phyloP scores from a whole-genome alignment of 148 eudicot genomes.

The Fallopia convolvulus region DNA sequence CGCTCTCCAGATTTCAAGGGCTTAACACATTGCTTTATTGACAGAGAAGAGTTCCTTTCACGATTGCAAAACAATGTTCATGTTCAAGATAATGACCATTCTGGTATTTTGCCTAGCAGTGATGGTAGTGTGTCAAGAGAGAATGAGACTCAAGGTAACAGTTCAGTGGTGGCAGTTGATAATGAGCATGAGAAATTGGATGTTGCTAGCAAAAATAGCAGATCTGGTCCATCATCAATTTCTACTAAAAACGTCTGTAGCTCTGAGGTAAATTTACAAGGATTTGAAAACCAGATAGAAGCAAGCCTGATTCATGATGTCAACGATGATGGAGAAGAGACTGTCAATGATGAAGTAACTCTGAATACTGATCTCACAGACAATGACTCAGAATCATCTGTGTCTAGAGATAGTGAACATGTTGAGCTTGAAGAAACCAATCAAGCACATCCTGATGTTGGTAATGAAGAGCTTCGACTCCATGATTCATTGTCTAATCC shows the following conservation, averaged over 20 bases:
- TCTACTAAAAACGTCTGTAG: background rate
- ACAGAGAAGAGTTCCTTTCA: slow-evolving; percentile 10
- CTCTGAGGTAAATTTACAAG: slow-evolving; percentile 6
- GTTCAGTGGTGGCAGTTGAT: background rate
- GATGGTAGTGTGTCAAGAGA: background rate
- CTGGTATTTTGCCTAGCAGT: background rate
- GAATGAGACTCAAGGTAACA: background rate
- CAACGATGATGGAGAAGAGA: slow-evolving; percentile 14
- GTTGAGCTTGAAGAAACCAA: slow-evolving; percentile 16
- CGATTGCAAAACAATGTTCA: background rate
- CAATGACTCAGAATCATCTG: slow-evolving; percentile 27
- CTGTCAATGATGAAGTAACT: slow-evolving; percentile 7
- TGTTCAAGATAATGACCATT: slow-evolving; percentile 4
- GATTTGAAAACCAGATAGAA: slow-evolving; percentile 16
- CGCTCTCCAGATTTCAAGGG: background rate
- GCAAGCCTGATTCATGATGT: slow-evolving; percentile 21
- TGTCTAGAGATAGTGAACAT: slow-evolving; percentile 22
- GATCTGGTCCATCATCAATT: slow-evolving; percentile 5
- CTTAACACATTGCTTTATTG: background rate
- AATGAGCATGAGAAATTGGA: background rate
- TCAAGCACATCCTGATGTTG: slow-evolving; percentile 22
- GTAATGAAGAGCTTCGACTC: slow-evolving; percentile 24
- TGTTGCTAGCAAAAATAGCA: background rate
- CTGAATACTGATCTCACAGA: slow-evolving; percentile 2
- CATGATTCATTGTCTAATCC: slow-evolving; percentile 15